phyloP scores from a whole-genome alignment of 441 rosid genomes.

The Populus hybrid region DNA sequence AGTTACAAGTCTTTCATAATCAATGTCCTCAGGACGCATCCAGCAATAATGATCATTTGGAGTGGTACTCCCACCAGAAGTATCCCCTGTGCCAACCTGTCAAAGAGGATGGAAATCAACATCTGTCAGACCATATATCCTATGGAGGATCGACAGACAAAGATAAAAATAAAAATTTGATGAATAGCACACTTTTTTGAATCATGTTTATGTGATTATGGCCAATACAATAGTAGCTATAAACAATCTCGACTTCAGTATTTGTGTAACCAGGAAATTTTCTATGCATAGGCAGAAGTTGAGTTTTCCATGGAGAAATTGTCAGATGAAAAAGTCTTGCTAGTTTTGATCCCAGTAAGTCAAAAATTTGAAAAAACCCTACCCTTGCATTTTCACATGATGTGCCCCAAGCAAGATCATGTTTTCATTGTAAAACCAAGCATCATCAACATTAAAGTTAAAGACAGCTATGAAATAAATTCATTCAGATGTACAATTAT shows the following conservation, averaged over 20 bases:
- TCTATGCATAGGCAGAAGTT: background rate
- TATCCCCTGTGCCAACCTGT: constrained; percentile 77
- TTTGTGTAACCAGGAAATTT: background rate
- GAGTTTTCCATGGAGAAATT: background rate
- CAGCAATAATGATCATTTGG: constrained; percentile 87
- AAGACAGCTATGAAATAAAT: background rate
- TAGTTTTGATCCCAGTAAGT: background rate
- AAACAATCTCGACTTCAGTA: background rate
- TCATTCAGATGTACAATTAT: background rate
- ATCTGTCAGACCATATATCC: background rate
- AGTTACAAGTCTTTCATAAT: constrained; percentile 46
- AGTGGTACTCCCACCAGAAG: constrained; percentile 61
- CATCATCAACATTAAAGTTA: background rate
- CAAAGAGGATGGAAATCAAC: background rate
- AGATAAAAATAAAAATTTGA: background rate
- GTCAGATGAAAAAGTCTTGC: background rate
- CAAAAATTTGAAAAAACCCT: background rate
- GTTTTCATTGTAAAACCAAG: background rate
- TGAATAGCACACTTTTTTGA: background rate
- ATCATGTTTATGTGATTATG: background rate
- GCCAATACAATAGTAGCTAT: background rate
- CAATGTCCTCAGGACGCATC: constrained; percentile 98
- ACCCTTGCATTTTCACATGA: background rate
- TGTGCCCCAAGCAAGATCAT: background rate
- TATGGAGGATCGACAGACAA: background rate